These are phyloP conservation scores for Leptographium wingfieldii DNA, from an alignment of 2,329 filamentous ascomycete genomes.

Conservation along the genomic window DNA sequence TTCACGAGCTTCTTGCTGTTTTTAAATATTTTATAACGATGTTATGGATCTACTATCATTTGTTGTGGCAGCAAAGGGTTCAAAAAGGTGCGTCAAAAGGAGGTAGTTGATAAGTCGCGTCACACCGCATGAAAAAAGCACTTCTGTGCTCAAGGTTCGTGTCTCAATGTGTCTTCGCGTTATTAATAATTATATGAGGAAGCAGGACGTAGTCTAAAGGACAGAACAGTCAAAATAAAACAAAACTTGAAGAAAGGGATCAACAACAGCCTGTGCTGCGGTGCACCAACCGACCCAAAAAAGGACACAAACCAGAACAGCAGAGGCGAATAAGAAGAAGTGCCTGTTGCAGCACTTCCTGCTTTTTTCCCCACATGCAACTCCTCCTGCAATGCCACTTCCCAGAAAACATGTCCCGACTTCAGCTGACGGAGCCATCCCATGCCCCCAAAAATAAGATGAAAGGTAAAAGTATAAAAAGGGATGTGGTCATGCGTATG, in stretches of 20 bases:
- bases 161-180: background rate
- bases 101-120: too few relatives aligned
- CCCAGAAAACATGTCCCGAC: background rate
- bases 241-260: background rate
- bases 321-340: background rate
- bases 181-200: background rate
- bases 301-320: background rate
- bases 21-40: background rate
- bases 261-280: background rate
- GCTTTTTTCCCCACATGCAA: background rate
- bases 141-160: background rate
- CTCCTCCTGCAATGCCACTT: background rate
- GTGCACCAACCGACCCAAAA: background rate
- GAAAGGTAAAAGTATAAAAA: background rate
- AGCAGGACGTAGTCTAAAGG: background rate
- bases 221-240: background rate
- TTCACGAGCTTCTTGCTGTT: background rate
- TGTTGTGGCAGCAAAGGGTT: background rate
- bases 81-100: too few relatives aligned
- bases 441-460: background rate
- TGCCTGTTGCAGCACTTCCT: background rate
- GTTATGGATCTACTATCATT: background rate
- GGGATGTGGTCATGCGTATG: constrained; percentile 1
- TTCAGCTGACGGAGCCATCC: background rate
- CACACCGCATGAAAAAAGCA: too few relatives aligned